Evolutionary conservation across 1,284 basidiomycete species (phyloP), one percentile per base, ranked within the genome.

Genomic region (Ustilago curta): DNA sequence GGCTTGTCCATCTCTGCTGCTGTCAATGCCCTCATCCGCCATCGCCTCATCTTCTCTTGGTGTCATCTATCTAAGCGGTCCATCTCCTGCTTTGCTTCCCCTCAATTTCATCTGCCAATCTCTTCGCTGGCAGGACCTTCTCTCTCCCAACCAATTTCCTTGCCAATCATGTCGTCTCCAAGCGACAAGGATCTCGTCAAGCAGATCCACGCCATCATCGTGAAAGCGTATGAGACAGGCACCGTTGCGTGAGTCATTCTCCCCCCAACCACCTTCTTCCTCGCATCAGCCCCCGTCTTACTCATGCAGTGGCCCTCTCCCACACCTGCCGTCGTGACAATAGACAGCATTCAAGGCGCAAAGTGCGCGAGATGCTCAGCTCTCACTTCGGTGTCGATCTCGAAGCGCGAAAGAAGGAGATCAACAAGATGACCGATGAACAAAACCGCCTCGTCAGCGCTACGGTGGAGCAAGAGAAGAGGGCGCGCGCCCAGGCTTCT

Each of bases 351-450:
- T 42, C 68, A 2, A 71, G 65, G 32, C 59, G 62, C 12, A 50
- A 47, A 21, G 29, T 71, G 18, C 60, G 73, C 14, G 48, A 59
- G 7, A 57, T 55, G 51, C 65, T 76, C 27, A 31, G 39, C 16
- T 51, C 59, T 3, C 61, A 65, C 27, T 76, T 69, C 32, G 65
- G 56, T 23, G 61, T 69, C 37, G 55, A 68, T 32, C 57, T 76
- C 23, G 55, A 71, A 23, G 4, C 32, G 19, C 52, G 49, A 25
- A 76, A 76, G 44, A 65, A 68, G 50, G 40, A 54, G 49, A 51
- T 76, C 39, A 57, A 44, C 35, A 3, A 51, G 9, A 61, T 45
- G 19, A 52, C 43, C 27, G 19, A 31, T 23, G 65, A 65, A 0
- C 45, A 68, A 32, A 49, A 68, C 55, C 51, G 42, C 4, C 49